Base-by-base conservation (phyloP, 306 rosid genomes). In the Casuarina cunninghamiana region DNA sequence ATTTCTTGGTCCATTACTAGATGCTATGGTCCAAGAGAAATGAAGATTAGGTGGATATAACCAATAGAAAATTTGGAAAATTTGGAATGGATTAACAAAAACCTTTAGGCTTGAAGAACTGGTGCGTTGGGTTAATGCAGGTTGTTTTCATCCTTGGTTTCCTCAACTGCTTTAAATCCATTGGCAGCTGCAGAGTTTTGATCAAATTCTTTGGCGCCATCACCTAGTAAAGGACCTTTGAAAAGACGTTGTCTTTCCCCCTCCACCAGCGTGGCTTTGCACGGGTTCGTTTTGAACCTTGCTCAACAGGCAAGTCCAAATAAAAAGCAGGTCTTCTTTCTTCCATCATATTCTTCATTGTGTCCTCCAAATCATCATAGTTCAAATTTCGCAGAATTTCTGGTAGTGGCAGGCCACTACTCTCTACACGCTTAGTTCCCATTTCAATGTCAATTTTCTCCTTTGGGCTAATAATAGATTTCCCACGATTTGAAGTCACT, bases 391-490 rank as follows among this genome's bases (percentile, higher is more conserved):
- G 84, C 81, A 92, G 66, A 67, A 92, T 84, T 53, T 87, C 86
- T 5, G 98, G 97, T 78, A 91, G 55, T 26, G 89, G 86, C 57
- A 82, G 53, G 71, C 73, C 80, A 62, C 77, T 77, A 68, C 89
- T 84, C 75, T 87, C 93, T 4, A 79, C 75, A 71, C 12, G 69
- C 87, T 65, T 85, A 57, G 86, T 79, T 86, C 97, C 97, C 95
- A 83, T 88, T 82, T 95, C 98, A 78, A 91, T 70, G 79, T 95
- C 97, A 75, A 85, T 79, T 82, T 92, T 95, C 87, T 85, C 93
- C 85, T 91, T 86, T 7, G 96, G 78, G 45, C 84, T 86, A 78
- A 78, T 70, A 72, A 81, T 41, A 69, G 85, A 88, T 3, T 83
- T 86, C 10, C 15, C 77, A 37, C 38, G 61, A 84, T 87, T 79